These are phyloP conservation scores for Xylariales sp. DNA, from an alignment of 2,329 filamentous ascomycete species.

Conservation along the genomic window DNA sequence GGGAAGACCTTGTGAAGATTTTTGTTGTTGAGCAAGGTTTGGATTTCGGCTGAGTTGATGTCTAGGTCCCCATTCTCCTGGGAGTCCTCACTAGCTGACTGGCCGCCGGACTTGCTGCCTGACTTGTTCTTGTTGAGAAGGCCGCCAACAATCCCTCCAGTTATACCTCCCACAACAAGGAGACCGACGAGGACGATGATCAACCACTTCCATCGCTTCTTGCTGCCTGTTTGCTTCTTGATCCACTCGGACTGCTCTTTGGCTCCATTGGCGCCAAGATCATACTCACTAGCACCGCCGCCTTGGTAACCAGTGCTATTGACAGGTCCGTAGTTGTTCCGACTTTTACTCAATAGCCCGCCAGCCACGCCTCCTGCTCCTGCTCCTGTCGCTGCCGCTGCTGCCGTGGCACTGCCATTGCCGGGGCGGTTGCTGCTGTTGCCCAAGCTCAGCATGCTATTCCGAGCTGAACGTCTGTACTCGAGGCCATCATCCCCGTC, in stretches of 20 bases:
- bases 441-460: slow-evolving; percentile 56
- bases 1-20: slow-evolving; percentile 90
- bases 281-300: slow-evolving; percentile 28
- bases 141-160: slow-evolving; percentile 61
- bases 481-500: slow-evolving; percentile 82
- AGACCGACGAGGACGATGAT: slow-evolving; percentile 61
- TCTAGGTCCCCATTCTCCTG: slow-evolving; percentile 64
- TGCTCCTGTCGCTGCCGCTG: slow-evolving; percentile 39
- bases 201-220: slow-evolving; percentile 66
- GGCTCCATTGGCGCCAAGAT: slow-evolving; percentile 27
- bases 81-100: slow-evolving; percentile 56
- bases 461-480: slow-evolving; percentile 45
- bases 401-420: slow-evolving; percentile 39
- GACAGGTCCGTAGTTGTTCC: slow-evolving; percentile 54
- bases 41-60: slow-evolving; percentile 73
- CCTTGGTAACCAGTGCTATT: slow-evolving; percentile 26
- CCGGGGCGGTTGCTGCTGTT: slow-evolving; percentile 37
- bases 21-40: slow-evolving; percentile 73
- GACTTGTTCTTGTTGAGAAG: slow-evolving; percentile 41
- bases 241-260: slow-evolving; percentile 67
- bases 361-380: slow-evolving; percentile 37
- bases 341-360: slow-evolving; percentile 25
- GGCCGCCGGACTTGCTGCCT: slow-evolving; percentile 28
- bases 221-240: slow-evolving; percentile 50
- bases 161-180: slow-evolving; percentile 65